Base-by-base conservation (phyloP, 1,139 yeast species). In the Petasospora rhodanensis region DNA sequence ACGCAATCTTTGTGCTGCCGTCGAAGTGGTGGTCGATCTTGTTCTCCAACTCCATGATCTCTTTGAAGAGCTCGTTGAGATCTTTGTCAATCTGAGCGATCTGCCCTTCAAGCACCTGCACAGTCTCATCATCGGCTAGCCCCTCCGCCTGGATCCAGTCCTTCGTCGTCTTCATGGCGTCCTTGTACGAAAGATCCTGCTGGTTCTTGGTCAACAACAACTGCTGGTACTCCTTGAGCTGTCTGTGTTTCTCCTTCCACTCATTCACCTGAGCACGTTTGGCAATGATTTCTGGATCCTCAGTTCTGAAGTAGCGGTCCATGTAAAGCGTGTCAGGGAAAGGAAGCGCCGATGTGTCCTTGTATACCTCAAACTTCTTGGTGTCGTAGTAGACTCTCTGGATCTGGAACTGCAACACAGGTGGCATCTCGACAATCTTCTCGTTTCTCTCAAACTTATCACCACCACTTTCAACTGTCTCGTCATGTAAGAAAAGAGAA, bases 361-460 rank as follows among this genome's bases (percentile, higher is more conserved):
- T 91, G 51, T 85, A 85, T 0, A 95, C 86, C 58, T 79, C 70
- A 34, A 79, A 69, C 22, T 72, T 61, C 37, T 70, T 81, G 29
- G 89, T 69, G 54, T 91, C 96, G 58, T 82, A 91, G 55, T 86
- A 82, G 1, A 89, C 97, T 51, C 98, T 70, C 58, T 89, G 97
- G 4, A 91, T 85, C 54, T 91, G 98, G 32, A 91, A 75, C 55
- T 91, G 98, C 32, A 91, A 60, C 31, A 91, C 75, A 8, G 79
- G 79, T 0, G 98, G 98, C 12, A 86, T 62, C 41, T 76, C 68
- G 11, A 74, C 67, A 7, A 89, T 73, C 0, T 93, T 76, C 27
- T 86, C 70, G 1, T 82, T 71, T 51, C 94, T 76, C 40, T 82
- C 81, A 5, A 76, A 87, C 25, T 68, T 67, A 2, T 91, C 95